Base-by-base conservation (phyloP, 2,329 filamentous ascomycete species). In the Colletotrichum tofieldiae region DNA sequence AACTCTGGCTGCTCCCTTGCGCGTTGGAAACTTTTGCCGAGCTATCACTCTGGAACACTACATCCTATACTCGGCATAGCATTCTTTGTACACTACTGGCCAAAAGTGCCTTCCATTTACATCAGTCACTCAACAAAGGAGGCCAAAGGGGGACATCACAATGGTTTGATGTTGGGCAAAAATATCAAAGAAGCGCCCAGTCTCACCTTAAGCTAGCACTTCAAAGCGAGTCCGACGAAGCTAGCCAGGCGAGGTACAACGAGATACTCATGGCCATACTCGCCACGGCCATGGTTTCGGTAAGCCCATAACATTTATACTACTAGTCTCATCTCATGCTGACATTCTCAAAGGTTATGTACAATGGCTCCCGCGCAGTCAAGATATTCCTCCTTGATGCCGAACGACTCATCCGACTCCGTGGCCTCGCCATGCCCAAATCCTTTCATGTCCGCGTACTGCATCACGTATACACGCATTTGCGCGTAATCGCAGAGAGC, bases 391-490 rank as follows among this genome's bases (percentile, higher is more conserved):
- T 82, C 1, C 72, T 86, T 0, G 84, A 85, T 60, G 83, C 84
- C 0, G 84, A 86, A 71, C 80, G 82, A 2, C 80, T 86, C 16
- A 85, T 86, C 6, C 81, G 81, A 1, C 63, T 82, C 8, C 77
- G 78, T 8, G 84, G 85, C 0, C 71, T 86, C 1, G 77, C 78
- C 7, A 79, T 79, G 5, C 77, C 75, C 9, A 85, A 84, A 49
- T 83, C 84, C 1, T 81, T 83, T 20, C 83, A 84, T 26, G 77
- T 81, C 0, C 81, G 85, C 2, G 74, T 86, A 0, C 75, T 87
- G 0, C 85, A 87, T 69, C 84, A 86, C 68, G 85, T 84, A 76
- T 87, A 87, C 70, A 83, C 82, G 0, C 85, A 83, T 61, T 77
- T 85, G 7, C 81, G 85, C 0, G 80, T 87, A 0, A 82, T 86